Conservation (phyloP, 192 early-diverging fungal species). For the Phlyctochytrium planicorne region DNA sequence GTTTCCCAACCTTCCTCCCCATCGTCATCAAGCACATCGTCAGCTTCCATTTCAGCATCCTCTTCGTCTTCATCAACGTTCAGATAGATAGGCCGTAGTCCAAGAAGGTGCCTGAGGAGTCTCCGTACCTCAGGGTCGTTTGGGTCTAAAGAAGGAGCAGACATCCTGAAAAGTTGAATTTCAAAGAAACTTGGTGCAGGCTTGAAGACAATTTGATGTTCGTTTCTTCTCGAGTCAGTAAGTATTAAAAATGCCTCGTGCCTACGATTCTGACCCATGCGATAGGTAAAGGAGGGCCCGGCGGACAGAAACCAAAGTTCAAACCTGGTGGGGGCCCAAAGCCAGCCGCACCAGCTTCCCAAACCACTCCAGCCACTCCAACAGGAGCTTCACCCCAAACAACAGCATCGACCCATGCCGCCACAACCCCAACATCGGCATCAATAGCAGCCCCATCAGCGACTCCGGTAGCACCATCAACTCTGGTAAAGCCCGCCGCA, state of each 20-base stretch:
- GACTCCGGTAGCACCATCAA: background rate
- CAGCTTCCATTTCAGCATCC: background rate
- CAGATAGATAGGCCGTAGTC: too few species aligned
- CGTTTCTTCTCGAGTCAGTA: background rate
- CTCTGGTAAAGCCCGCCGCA: too few species aligned
- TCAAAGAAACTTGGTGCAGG: too few species aligned
- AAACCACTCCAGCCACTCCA: background rate
- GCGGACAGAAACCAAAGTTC: background rate
- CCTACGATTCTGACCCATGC: background rate
- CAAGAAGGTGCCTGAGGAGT: too few species aligned
- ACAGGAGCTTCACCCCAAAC: background rate
- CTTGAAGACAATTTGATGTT: too few species aligned
- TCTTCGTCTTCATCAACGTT: constrained; percentile 8
- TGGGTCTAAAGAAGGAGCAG: too few species aligned
- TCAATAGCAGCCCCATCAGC: background rate
- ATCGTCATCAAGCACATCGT: background rate
- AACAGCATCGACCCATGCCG: background rate
- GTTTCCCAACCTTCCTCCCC: background rate
- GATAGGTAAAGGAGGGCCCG: background rate
- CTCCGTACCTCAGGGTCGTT: too few species aligned
- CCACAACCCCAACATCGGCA: background rate
- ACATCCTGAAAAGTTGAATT: too few species aligned
- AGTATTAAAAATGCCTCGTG: background rate
- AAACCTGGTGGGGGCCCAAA: background rate
- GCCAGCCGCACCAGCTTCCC: background rate